Evolutionary conservation across 768 basidiomycete genomes (phyloP), one percentile per base, ranked within the genome.

Genomic region (Rhizopogon vinicolor): DNA sequence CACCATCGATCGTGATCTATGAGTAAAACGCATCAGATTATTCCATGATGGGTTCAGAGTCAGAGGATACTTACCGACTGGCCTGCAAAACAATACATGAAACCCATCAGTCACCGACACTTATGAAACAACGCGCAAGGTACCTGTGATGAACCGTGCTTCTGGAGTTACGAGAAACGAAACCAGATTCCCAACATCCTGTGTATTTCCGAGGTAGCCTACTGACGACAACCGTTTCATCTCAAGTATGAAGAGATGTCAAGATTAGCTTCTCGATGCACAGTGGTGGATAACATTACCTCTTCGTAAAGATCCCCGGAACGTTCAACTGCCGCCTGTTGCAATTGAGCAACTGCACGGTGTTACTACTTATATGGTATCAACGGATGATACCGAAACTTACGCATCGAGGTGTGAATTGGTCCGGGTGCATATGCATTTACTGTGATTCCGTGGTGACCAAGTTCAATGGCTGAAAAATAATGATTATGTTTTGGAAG

Each of bases 121-220:
- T 22, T 13, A 14, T 19, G n/a, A 41, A 18, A 37, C 9, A 31
- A n/a, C 42, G 3, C 13, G 16, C 25, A 5, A 50, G 57, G 13
- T 57, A 68, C 74, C 74, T 44, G 72, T 75, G 54, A 76, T 43
- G 25, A 63, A 69, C 55, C 61, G 61, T 12, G 74, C 66, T 18
- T 71, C 68, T 3, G 68, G 63, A 1, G 69, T 71, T 1, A 56
- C 70, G 18, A 77, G 59, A 56, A 68, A 76, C 6, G 70, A 64
- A 4, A 76, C 76, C 0, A 77, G 64, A 16, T 55, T 62, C 1
- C 73, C 73, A n/a, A 76, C 41, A 35, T 75, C 76, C 7, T 68
- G 56, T 31, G 67, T 12, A 6, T 28, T 55, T 13, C 69, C 69
- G 1, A 64, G n/a, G 39, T 63, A 40, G 7, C 68, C 68, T 5